Percentiles rank a stretch among this genome's conserved stretches.
phyloP scores from a whole-genome alignment of 371 early-diverging fungal species.

The Mortierella sp. region DNA sequence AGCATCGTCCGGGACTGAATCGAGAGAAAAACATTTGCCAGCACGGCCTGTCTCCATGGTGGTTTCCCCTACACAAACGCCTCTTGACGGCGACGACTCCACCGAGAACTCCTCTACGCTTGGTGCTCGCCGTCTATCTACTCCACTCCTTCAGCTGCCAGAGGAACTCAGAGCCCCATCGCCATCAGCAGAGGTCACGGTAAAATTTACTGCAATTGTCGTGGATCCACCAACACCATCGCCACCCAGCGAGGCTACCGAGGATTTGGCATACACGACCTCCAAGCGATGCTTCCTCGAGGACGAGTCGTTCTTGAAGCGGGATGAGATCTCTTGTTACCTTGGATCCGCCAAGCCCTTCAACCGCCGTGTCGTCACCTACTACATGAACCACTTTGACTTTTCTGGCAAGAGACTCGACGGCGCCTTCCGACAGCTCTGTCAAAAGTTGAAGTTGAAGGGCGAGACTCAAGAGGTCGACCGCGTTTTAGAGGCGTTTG shows the following conservation, averaged over 20 bases:
- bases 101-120: neutral
- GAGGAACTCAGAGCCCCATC: neutral
- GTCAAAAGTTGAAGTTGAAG: constrained; percentile 82
- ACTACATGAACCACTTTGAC: constrained; percentile 83
- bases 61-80: neutral
- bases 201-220: neutral
- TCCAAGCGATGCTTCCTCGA: constrained; percentile 34
- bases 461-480: constrained; percentile 95
- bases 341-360: constrained; percentile 52
- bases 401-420: constrained; percentile 82
- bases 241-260: neutral
- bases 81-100: too few relatives aligned
- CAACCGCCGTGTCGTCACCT: constrained; percentile 67
- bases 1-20: neutral
- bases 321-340: constrained; percentile 37
- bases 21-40: constrained; percentile 27
- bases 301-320: constrained; percentile 34
- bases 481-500: constrained; percentile 86
- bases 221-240: neutral
- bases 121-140: neutral
- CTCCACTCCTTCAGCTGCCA: neutral
- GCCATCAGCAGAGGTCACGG: neutral
- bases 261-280: constrained; percentile 39
- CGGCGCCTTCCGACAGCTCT: constrained; percentile 83
- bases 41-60: constrained; percentile 17